Percentiles rank a stretch among this genome's conserved stretches.
These are phyloP conservation scores for Aspergillus sp. DNA, from an alignment of 2,329 filamentous ascomycete species.

Conservation along the genomic window DNA sequence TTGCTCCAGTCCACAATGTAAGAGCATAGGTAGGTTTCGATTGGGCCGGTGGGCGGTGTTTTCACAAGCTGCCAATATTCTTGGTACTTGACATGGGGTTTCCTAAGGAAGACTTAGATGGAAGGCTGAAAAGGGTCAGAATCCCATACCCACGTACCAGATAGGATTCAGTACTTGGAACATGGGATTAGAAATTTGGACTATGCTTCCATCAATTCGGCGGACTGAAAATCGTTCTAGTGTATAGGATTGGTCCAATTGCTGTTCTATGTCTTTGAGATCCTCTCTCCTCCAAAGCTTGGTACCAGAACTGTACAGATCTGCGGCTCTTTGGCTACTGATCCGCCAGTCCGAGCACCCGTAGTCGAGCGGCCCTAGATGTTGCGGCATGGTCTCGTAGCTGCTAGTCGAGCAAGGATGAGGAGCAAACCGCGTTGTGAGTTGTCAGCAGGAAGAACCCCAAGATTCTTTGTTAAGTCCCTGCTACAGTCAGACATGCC, in stretches of 20 bases:
- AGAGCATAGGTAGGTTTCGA: slow-evolving; percentile 1
- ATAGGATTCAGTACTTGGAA: slow-evolving; percentile 3
- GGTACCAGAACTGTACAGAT: slow-evolving; percentile 1
- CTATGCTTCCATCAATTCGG: slow-evolving; percentile 1
- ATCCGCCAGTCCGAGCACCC: slow-evolving; percentile 2
- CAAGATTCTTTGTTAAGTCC: too few relatives aligned
- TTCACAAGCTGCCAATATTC: slow-evolving; percentile 4
- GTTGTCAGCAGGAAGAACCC: background rate
- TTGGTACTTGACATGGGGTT: slow-evolving; percentile 2
- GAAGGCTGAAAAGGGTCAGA: background rate
- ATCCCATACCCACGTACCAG: slow-evolving; percentile 1
- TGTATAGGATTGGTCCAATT: background rate
- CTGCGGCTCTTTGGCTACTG: slow-evolving; percentile 1
- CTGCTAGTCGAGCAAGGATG: background rate
- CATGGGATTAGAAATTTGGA: slow-evolving; percentile 1
- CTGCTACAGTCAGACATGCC: too few relatives aligned
- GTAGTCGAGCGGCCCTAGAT: background rate
- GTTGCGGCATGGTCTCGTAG: background rate
- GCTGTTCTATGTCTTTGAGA: slow-evolving; percentile 1
- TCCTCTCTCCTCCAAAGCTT: background rate
- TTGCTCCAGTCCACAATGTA: slow-evolving; percentile 3
- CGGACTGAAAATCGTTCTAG: slow-evolving; percentile 1
- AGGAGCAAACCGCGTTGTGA: background rate
- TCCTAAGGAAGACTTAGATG: slow-evolving; percentile 1
- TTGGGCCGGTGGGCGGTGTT: background rate